A percentile compares a stretch with the other conserved stretches of the same genome.
phyloP scores from a whole-genome alignment of 495 filamentous ascomycete species.

The Penicillium arizonense region DNA sequence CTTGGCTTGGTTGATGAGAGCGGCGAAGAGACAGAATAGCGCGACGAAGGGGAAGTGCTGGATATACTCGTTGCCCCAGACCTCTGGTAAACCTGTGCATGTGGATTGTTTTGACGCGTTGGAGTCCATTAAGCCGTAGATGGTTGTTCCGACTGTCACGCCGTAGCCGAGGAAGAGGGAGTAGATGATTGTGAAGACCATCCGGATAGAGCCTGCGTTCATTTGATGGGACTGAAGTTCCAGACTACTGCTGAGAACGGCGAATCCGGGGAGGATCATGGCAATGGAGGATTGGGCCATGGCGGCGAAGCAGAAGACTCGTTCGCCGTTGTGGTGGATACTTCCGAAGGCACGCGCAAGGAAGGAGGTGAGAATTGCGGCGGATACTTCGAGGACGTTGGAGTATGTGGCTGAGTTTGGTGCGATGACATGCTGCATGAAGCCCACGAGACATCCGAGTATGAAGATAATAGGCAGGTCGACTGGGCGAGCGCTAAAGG shows the following conservation, averaged over 20 bases:
- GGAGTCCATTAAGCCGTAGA: slow-evolving; percentile 77
- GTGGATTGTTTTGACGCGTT: slow-evolving; percentile 67
- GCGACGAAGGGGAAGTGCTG: slow-evolving; percentile 61
- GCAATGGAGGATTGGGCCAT: slow-evolving; percentile 86
- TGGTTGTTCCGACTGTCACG: slow-evolving; percentile 86
- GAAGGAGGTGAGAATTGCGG: slow-evolving; percentile 79
- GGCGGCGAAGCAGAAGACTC: slow-evolving; percentile 81
- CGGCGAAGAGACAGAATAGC: slow-evolving; percentile 73
- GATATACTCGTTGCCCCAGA: slow-evolving; percentile 35
- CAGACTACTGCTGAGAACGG: slow-evolving; percentile 72
- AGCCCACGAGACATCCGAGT: slow-evolving; percentile 76
- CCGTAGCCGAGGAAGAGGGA: slow-evolving; percentile 93
- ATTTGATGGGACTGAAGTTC: slow-evolving; percentile 83
- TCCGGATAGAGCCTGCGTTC: slow-evolving; percentile 82
- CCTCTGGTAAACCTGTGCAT: slow-evolving; percentile 47
- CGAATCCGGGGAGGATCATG: slow-evolving; percentile 84
- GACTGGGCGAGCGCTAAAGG: slow-evolving; percentile 77
- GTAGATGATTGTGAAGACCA: slow-evolving; percentile 93
- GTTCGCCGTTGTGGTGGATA: slow-evolving; percentile 47
- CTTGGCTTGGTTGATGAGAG: slow-evolving; percentile 82
- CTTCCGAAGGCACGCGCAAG: slow-evolving; percentile 81
- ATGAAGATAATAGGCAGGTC: slow-evolving; percentile 85
- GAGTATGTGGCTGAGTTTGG: slow-evolving; percentile 71
- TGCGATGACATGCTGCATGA: slow-evolving; percentile 74
- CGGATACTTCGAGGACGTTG: slow-evolving; percentile 86